Conservation (phyloP, 768 basidiomycete species). For the Cystofilobasidium macerans region DNA sequence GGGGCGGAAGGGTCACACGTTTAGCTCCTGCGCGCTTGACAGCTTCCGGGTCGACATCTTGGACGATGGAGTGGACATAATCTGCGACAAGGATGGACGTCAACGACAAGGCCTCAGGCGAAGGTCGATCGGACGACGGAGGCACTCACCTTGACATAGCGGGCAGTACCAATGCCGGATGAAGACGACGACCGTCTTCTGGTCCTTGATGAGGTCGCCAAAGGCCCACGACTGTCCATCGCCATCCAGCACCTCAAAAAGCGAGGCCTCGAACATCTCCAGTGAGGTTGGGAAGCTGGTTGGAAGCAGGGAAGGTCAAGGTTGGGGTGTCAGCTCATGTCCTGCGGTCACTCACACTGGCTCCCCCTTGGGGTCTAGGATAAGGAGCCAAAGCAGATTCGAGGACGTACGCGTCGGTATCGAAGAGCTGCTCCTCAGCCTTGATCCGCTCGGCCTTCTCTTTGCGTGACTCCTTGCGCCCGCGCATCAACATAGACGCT, state of each 20-base stretch:
- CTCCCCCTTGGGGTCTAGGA: too few relatives aligned
- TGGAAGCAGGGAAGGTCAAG: neutral
- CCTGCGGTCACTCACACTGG: too few relatives aligned
- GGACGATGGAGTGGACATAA: constrained; percentile 47
- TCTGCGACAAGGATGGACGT: neutral
- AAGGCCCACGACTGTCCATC: constrained; percentile 58
- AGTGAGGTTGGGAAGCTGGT: constrained; percentile 44
- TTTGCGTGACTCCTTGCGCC: constrained; percentile 30
- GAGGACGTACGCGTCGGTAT: constrained; percentile 27
- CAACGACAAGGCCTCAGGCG: neutral
- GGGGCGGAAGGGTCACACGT: constrained; percentile 14
- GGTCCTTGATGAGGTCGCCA: constrained; percentile 48
- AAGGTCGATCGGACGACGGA: neutral
- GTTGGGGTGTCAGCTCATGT: too few relatives aligned
- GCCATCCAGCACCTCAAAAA: constrained; percentile 55
- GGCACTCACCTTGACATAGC: constrained; percentile 48
- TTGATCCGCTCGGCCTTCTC: constrained; percentile 31
- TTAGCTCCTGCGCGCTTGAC: constrained; percentile 36
- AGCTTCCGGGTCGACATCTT: constrained; percentile 44
- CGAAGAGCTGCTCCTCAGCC: constrained; percentile 33
- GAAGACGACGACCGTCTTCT: constrained; percentile 63
- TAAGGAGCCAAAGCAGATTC: neutral
- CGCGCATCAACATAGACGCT: constrained; percentile 29
- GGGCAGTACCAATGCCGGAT: constrained; percentile 62
- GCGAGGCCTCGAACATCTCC: constrained; percentile 53